Percentiles rank a stretch among this genome's conserved stretches.
These are phyloP conservation scores for Camelina laxa DNA, from an alignment of 345 rosid species.

Conservation along the genomic window DNA sequence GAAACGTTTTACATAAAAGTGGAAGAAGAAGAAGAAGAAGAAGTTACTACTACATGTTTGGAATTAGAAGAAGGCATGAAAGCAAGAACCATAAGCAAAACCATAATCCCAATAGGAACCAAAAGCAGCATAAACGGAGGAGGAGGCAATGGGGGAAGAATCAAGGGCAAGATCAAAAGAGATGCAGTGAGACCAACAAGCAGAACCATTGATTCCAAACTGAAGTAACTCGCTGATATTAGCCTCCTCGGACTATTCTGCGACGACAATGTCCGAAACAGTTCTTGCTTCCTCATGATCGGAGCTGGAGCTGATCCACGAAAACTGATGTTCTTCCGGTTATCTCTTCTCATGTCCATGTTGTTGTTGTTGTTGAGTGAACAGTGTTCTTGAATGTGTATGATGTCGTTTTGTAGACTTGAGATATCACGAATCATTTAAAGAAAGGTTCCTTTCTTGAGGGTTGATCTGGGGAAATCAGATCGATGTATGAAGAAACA, in stretches of 20 bases:
- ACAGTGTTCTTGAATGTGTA: constrained; percentile 26
- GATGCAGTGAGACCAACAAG: constrained; percentile 69
- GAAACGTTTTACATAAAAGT: constrained; percentile 39
- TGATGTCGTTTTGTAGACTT: constrained; percentile 30
- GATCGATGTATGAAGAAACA: constrained; percentile 14
- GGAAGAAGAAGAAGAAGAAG: constrained; percentile 25
- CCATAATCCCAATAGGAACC: constrained; percentile 73
- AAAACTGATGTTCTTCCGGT: constrained; percentile 25
- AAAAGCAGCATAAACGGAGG: constrained; percentile 82
- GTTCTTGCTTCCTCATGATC: constrained; percentile 39
- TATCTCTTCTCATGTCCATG: constrained; percentile 42
- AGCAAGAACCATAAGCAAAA: constrained; percentile 70
- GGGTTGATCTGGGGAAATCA: constrained; percentile 7
- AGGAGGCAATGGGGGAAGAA: constrained; percentile 85
- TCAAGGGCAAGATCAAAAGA: constrained; percentile 72
- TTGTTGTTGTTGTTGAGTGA: constrained; percentile 18
- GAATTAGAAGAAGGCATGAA: constrained; percentile 63
- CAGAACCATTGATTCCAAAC: constrained; percentile 63
- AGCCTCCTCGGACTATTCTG: constrained; percentile 49
- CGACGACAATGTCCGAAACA: constrained; percentile 38
- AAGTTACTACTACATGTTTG: constrained; percentile 29
- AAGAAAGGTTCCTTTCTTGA: neutral
- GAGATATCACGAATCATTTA: constrained; percentile 37
- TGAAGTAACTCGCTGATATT: constrained; percentile 56
- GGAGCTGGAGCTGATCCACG: constrained; percentile 27